Evolutionary conservation across 2,329 filamentous ascomycete genomes (phyloP).

Genomic region (Fusarium beomiforme): DNA sequence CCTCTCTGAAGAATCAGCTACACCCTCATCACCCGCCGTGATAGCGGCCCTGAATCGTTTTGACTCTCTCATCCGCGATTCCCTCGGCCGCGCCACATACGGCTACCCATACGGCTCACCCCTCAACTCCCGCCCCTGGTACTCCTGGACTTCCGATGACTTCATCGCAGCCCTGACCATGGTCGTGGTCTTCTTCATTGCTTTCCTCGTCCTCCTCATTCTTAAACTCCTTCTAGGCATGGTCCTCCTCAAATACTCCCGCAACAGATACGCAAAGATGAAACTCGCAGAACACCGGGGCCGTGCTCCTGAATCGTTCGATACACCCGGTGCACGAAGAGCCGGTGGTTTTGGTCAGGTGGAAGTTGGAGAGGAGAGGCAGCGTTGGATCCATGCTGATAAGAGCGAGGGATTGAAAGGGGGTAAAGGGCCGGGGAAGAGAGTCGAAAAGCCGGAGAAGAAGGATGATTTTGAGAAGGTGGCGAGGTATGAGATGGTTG

Average conservation of each 20-base stretch:
- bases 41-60: constrained; percentile 82
- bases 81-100: constrained; percentile 79
- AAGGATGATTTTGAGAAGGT: constrained; percentile 69
- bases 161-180: constrained; percentile 81
- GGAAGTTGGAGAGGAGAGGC: constrained; percentile 88
- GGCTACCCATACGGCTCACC: constrained; percentile 60
- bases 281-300: constrained; percentile 70
- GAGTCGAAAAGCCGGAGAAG: constrained; percentile 57
- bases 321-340: constrained; percentile 74
- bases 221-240: constrained; percentile 90
- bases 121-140: constrained; percentile 56
- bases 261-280: constrained; percentile 83
- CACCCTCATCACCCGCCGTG: constrained; percentile 76
- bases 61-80: constrained; percentile 78
- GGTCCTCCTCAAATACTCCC: constrained; percentile 81
- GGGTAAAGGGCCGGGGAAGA: constrained; percentile 64
- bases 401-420: constrained; percentile 75
- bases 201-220: constrained; percentile 86
- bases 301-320: constrained; percentile 63
- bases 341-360: constrained; percentile 86
- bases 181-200: constrained; percentile 83
- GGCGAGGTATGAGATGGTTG: constrained; percentile 92
- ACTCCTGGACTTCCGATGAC: constrained; percentile 74
- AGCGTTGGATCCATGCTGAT: constrained; percentile 87
- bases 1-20: constrained; percentile 69